A percentile compares a stretch with the other conserved stretches of the same genome.
phyloP scores from a whole-genome alignment of 805 yeast genomes.

The Middelhovenomyces tepae region DNA sequence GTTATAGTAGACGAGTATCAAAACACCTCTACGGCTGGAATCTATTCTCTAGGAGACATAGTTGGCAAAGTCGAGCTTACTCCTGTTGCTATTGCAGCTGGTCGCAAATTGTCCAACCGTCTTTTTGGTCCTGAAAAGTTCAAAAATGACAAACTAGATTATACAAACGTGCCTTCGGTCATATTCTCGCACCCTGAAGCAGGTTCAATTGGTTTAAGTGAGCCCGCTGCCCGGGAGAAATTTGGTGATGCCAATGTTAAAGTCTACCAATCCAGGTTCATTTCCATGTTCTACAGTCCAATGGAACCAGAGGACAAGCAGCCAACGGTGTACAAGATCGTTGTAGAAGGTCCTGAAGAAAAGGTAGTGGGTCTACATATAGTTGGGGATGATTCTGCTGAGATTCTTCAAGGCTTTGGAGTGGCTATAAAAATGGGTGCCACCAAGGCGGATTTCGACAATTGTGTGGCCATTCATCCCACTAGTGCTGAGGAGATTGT shows the following conservation, averaged over 20 bases:
- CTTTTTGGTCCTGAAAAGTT: conserved; percentile 72
- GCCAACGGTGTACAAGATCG: conserved; percentile 79
- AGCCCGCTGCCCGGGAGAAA: conserved; percentile 64
- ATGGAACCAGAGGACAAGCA: conserved; percentile 56
- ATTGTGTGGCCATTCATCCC: conserved; percentile 96
- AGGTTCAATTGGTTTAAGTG: conserved; percentile 84
- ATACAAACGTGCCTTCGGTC: conserved; percentile 83
- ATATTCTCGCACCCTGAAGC: conserved; percentile 98
- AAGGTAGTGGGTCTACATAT: conserved; percentile 93
- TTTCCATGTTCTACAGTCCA: conserved; percentile 91
- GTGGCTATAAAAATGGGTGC: conserved; percentile 99
- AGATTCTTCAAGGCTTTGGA: conserved; percentile 96
- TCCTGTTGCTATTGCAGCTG: conserved; percentile 98
- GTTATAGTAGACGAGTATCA: conserved; percentile 83
- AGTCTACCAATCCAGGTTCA: conserved; percentile 73
- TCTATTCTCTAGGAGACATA: conserved; percentile 89
- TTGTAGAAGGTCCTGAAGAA: conserved; percentile 72
- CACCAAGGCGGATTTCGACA: conserved; percentile 90
- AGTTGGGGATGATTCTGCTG: conserved; percentile 85
- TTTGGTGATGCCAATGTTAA: conserved; percentile 77
- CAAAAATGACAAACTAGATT: conserved; percentile 74
- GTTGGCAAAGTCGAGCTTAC: conserved; percentile 90
- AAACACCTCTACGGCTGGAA: conserved; percentile 58
- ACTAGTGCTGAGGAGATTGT: conserved; percentile 97
- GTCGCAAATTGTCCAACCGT: conserved; percentile 87